Percentiles rank a stretch among this genome's conserved stretches.
phyloP scores from a whole-genome alignment of 2,329 filamentous ascomycete species.

The Cryphonectria parasitica region DNA sequence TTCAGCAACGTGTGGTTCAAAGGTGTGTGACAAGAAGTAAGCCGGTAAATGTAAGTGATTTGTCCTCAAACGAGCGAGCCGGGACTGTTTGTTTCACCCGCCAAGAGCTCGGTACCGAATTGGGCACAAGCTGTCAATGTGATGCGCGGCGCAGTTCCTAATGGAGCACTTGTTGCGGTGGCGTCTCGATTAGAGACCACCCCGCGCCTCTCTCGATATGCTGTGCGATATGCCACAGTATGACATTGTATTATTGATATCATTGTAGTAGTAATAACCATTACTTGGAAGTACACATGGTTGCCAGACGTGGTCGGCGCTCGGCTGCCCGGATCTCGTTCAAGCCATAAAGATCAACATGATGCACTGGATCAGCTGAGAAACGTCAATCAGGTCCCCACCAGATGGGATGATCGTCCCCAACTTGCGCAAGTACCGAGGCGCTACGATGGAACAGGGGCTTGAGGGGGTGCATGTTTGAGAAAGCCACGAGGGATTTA shows the following conservation, averaged over 20 bases:
- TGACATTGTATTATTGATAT: background rate
- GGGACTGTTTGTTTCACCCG: background rate
- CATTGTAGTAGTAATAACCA: background rate
- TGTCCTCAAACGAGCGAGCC: background rate
- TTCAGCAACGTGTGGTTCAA: background rate
- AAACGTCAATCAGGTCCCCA: background rate
- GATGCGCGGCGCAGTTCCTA: background rate
- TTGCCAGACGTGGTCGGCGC: background rate
- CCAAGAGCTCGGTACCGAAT: background rate
- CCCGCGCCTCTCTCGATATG: background rate
- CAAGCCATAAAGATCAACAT: background rate
- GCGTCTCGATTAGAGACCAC: background rate
- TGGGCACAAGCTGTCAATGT: background rate
- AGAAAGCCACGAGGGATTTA: constrained; percentile 3
- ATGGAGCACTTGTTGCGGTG: background rate
- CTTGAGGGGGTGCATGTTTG: background rate
- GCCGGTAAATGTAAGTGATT: background rate
- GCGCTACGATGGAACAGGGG: constrained; percentile 1
- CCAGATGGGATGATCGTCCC: background rate
- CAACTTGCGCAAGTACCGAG: constrained; percentile 7
- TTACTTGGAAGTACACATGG: too few relatives aligned
- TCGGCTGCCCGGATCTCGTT: background rate
- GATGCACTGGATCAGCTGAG: background rate
- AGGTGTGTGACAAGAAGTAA: background rate
- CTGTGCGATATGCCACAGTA: background rate